Evolutionary conservation across 2,329 filamentous ascomycete genomes (phyloP), one percentile per base, ranked within the genome.

Genomic region (Clonostachys sp.): DNA sequence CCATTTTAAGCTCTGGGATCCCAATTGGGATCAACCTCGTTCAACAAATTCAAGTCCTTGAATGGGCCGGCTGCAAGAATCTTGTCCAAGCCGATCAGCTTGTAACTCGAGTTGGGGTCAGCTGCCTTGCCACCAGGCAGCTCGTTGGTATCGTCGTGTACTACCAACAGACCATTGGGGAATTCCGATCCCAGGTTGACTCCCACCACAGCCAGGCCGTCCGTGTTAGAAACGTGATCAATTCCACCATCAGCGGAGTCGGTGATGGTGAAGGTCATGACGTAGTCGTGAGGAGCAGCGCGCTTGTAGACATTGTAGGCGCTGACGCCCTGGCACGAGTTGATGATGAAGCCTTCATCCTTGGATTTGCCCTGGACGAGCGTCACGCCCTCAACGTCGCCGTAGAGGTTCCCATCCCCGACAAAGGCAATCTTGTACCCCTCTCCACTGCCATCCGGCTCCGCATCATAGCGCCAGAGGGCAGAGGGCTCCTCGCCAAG

Each of bases 71-170:
- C 60, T 1, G 63, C 63, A 6, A 74, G 54, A 2, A 75, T 59
- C 48, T 67, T 65, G 42, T 63, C 63, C 36, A 75, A 52, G 41
- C 63, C 67, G 5, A 75, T 60, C 14, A 79, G 46, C 61, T 80
- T 80, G 54, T 77, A 79, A 49, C 72, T 77, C 1, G 75, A 73
- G 50, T 73, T 62, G 0, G 62, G 60, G 18, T 68, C 74, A 1
- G 72, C 75, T 5, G 67, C 65, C 9, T 30, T 30, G 1, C 74
- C 74, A 6, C 57, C 67, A 0, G 67, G 60, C 8, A 76, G 56
- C 59, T 78, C 68, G 48, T 80, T 80, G 4, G 72, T 70, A 56
- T 80, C 77, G 51, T 80, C 75, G 48, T 79, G 75, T 12, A 73
- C 69, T 5, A 79, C 74, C 3, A 80, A 53, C 20, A 80, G 42